Base-by-base conservation (phyloP, 208 protist genomes). In the Trypanosoma cruzi region DNA sequence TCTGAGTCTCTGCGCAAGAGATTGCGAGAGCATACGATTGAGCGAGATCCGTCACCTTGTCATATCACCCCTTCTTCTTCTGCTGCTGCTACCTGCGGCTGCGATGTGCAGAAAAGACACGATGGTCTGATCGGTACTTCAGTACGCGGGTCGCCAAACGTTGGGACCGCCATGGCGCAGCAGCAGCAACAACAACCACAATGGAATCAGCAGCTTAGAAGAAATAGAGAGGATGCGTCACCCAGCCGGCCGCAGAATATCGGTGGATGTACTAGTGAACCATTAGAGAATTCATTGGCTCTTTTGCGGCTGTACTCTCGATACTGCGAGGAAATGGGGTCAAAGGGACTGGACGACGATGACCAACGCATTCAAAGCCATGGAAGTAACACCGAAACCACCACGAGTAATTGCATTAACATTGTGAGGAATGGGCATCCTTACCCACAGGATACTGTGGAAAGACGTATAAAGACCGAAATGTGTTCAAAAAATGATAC, bases 251-350 rank as follows among this genome's bases (percentile, higher is more conserved):
- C 8, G 48, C n/a, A 11, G 2, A 26, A 26, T 2, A 22, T 1
- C 24, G 48, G 2, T 26, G 20, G 20, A 28, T 11, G 48, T n/a
- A 18, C 1, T 18, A 52, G 8, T 26, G 0, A 52, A 26, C n/a
- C 20, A 10, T 3, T 52, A 18, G 20, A 26, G 18, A 26, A 8
- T n/a, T 22, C 53, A 28, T 22, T 58, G 26, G 24, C 28, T 4
- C 5, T 14, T 14, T 26, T 58, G n/a, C 53, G 34, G 31, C n/a
- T 40, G 31, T 58, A 58, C 26, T 58, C 53, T 36, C 53, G 53
- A 20, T 32, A 37, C 31, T 58, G 24, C 24, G 53, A 58, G 28
- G 53, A 36, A 29, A 37, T 65, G 36, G 22, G 36, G 64, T 24
- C 50, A 40, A 13, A 31, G 67, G 42, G 20, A 61, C 18, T 6